Percentiles rank a stretch among this genome's conserved stretches.
phyloP scores from a whole-genome alignment of 2,329 filamentous ascomycete species.

The Dactylellina sp. region DNA sequence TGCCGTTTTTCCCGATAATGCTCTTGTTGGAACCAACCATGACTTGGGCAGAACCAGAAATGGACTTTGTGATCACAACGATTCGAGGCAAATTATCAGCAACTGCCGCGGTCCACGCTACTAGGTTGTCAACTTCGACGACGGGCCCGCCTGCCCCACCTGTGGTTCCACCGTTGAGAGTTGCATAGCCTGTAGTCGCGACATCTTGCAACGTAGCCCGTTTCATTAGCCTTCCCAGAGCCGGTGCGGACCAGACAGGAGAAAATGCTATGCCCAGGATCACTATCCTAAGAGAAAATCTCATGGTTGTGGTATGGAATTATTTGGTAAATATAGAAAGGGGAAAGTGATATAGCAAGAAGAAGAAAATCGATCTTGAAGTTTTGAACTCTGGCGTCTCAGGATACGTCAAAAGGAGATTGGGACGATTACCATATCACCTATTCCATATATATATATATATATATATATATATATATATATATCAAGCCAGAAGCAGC shows the following conservation, averaged over 20 bases:
- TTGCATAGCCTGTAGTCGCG: conserved; percentile 65
- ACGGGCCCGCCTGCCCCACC: conserved; percentile 70
- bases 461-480: no score
- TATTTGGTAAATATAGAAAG: background rate
- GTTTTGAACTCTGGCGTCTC: no score
- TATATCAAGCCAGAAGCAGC: no score
- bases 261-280: background rate
- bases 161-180: conserved; percentile 68
- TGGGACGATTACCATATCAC: no score
- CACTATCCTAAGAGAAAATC: background rate
- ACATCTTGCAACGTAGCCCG: conserved; percentile 58
- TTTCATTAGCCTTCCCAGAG: conserved; percentile 1
- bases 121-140: conserved; percentile 69
- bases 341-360: no score
- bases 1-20: conserved; percentile 66
- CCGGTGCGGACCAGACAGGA: background rate
- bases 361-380: no score
- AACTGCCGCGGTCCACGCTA: conserved; percentile 68
- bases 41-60: conserved; percentile 65
- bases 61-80: conserved; percentile 66
- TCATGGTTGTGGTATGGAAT: background rate
- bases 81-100: conserved; percentile 66
- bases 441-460: no score
- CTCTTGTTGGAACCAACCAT: conserved; percentile 68
- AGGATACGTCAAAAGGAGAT: no score